These are phyloP conservation scores for Xerocomus minutiporus DNA, from an alignment of 1,284 basidiomycete genomes.

Conservation along the genomic window DNA sequence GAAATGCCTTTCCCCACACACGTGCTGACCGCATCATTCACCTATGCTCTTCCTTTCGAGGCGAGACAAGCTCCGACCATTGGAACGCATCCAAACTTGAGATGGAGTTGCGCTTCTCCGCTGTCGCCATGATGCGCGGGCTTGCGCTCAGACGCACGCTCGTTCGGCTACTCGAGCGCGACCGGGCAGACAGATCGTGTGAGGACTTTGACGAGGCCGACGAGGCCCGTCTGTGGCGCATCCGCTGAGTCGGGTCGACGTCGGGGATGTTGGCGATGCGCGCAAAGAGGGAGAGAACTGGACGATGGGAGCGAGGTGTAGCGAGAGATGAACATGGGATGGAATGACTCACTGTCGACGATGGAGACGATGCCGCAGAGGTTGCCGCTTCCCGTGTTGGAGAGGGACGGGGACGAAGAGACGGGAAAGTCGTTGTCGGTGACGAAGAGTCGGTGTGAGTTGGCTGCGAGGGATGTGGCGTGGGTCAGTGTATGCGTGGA, in stretches of 20 bases:
- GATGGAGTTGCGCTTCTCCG: conserved; percentile 31
- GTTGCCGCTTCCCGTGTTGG: conserved; percentile 39
- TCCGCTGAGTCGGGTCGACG: conserved; percentile 68
- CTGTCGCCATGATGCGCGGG: conserved; percentile 32
- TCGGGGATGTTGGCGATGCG: conserved; percentile 63
- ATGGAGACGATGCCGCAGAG: conserved; percentile 72
- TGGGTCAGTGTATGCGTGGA: conserved; percentile 1
- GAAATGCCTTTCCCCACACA: background rate
- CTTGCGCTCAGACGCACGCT: conserved; percentile 42
- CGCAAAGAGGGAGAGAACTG: conserved; percentile 72
- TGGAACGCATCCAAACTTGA: conserved; percentile 32
- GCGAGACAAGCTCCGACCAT: conserved; percentile 32
- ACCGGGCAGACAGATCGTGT: conserved; percentile 22
- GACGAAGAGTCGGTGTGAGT: conserved; percentile 73
- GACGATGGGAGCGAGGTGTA: background rate
- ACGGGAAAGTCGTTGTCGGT: conserved; percentile 48
- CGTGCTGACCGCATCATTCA: conserved; percentile 4
- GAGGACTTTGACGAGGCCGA: conserved; percentile 54
- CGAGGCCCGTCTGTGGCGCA: conserved; percentile 68
- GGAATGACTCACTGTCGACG: conserved; percentile 57
- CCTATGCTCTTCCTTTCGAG: conserved; percentile 28
- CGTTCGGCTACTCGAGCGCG: conserved; percentile 51
- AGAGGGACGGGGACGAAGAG: conserved; percentile 42
- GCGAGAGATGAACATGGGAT: conserved; percentile 1
- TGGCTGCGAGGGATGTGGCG: conserved; percentile 42